A percentile compares a stretch with the other conserved stretches of the same genome.
Conservation (phyloP, 768 basidiomycete genomes). For the Russula compacta region DNA sequence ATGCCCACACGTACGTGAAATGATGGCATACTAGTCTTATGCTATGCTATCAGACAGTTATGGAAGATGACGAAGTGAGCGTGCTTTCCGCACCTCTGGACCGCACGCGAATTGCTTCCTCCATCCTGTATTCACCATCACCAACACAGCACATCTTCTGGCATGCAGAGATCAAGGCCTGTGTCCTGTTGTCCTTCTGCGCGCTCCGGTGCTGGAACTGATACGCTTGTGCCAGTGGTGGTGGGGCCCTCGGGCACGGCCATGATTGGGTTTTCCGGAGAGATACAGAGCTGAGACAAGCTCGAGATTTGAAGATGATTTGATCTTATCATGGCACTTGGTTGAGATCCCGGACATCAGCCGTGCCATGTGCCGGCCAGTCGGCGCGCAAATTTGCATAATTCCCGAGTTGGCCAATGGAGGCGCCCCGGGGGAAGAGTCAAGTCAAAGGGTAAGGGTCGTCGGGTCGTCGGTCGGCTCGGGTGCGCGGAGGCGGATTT, state of each 20-base stretch:
- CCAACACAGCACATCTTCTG: not conserved
- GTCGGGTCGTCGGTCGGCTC: not conserved
- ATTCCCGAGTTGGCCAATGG: not conserved
- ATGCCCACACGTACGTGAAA: no score
- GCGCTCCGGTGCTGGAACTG: no score
- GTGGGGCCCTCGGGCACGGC: not conserved
- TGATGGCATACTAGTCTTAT: slow-evolving; percentile 5
- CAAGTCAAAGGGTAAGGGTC: not conserved
- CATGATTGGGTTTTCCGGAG: not conserved
- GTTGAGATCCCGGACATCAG: not conserved
- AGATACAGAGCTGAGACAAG: slow-evolving; percentile 7
- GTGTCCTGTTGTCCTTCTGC: no score
- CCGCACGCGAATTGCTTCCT: not conserved
- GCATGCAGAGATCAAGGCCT: not conserved
- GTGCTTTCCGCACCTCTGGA: not conserved
- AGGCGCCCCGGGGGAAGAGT: not conserved
- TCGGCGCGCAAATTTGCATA: not conserved
- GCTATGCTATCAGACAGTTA: not conserved
- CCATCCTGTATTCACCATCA: no score
- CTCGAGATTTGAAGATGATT: not conserved
- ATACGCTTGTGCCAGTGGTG: no score
- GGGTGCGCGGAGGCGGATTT: not conserved
- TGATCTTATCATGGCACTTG: slow-evolving; percentile 12
- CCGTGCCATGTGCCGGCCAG: not conserved
- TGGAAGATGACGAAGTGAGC: slow-evolving; percentile 12